A percentile compares a stretch with the other conserved stretches of the same genome.
Conservation (phyloP, 2,329 filamentous ascomycete species). For the Pyricularia sp. region DNA sequence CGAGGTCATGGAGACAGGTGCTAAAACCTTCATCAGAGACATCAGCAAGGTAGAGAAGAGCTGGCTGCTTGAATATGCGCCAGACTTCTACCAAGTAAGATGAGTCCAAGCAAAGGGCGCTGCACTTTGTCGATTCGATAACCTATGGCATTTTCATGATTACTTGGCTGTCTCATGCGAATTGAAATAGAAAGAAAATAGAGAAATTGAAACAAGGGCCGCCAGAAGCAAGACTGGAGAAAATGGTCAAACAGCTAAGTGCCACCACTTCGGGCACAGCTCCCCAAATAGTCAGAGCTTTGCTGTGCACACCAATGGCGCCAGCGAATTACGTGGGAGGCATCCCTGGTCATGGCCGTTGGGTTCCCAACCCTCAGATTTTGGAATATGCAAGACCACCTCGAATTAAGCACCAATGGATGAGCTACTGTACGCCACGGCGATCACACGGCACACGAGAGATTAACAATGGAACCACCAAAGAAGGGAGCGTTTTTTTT, state of each 20-base stretch:
- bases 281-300: neutral
- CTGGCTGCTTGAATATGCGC: conserved; percentile 86
- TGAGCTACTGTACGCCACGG: neutral
- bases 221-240: neutral
- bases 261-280: neutral
- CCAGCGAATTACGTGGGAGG: neutral
- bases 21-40: conserved; percentile 83
- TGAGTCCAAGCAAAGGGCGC: neutral
- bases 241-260: neutral
- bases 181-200: neutral
- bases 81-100: conserved; percentile 61
- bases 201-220: neutral
- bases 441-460: neutral
- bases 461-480: neutral
- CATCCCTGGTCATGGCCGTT: neutral
- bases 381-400: neutral
- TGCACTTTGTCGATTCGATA: neutral
- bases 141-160: neutral
- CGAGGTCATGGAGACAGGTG: conserved; percentile 78
- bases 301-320: neutral
- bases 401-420: neutral
- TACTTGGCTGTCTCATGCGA: neutral
- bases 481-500: neutral
- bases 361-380: neutral
- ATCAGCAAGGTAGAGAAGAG: conserved; percentile 84